A percentile compares a stretch with the other conserved stretches of the same genome.
Conservation (phyloP, 257 asterid species). For the Solanum sitiens region DNA sequence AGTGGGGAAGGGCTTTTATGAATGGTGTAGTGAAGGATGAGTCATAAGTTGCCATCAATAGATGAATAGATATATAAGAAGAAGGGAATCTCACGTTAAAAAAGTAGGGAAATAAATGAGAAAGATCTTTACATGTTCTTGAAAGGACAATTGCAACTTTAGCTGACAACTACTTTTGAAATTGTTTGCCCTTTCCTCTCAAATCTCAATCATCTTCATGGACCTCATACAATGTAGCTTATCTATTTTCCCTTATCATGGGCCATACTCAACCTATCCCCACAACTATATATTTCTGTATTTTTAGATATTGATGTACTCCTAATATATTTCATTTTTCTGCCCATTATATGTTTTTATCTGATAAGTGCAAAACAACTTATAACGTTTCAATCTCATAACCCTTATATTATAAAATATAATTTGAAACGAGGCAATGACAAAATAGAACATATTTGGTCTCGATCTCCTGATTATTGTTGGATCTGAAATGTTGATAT, state of each 20-base stretch:
- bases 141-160: conserved; percentile 24
- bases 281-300: not conserved
- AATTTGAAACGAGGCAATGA: not conserved
- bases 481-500: not conserved
- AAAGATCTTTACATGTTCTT: conserved; percentile 23
- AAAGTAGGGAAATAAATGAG: conserved; percentile 13
- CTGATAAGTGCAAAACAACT: not conserved
- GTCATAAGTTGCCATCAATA: conserved; percentile 20
- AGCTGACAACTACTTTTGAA: not conserved
- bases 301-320: not conserved
- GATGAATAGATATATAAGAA: not conserved
- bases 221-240: not conserved
- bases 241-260: not conserved
- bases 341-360: not conserved
- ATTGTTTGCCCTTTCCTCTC: not conserved
- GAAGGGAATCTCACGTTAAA: conserved; percentile 33
- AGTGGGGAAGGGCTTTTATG: not conserved
- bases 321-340: not conserved
- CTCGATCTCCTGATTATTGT: not conserved
- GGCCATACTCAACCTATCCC: not conserved
- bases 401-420: not conserved
- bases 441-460: not conserved
- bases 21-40: conserved; percentile 39
- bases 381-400: not conserved
- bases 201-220: not conserved